A percentile compares a stretch with the other conserved stretches of the same genome.
phyloP scores from a whole-genome alignment of 2,329 filamentous ascomycete genomes.

The Aspergillus luchuensis region DNA sequence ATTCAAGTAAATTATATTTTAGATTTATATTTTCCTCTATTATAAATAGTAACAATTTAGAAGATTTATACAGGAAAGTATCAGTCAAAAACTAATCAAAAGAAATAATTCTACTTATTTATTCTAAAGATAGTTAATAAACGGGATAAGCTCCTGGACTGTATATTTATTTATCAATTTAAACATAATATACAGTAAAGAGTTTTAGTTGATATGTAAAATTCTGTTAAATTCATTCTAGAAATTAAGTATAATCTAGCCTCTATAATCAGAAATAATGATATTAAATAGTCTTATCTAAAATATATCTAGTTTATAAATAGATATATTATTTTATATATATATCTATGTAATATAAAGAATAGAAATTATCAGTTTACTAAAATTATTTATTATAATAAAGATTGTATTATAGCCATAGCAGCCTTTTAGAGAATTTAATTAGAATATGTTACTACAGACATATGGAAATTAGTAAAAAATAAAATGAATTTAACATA shows the following conservation, averaged over 20 bases:
- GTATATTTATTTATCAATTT: too few relatives aligned
- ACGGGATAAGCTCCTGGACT: too few relatives aligned
- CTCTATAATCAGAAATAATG: too few relatives aligned
- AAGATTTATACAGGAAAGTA: background rate
- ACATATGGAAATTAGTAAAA: background rate
- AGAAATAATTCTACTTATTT: too few relatives aligned
- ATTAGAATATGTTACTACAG: background rate
- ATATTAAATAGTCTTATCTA: background rate
- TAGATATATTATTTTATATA: background rate
- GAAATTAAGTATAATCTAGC: too few relatives aligned
- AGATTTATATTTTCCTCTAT: background rate
- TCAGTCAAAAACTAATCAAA: too few relatives aligned
- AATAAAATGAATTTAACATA: background rate
- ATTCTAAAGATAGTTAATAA: too few relatives aligned
- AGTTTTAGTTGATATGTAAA: too few relatives aligned
- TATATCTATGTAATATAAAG: background rate
- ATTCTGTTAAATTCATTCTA: too few relatives aligned
- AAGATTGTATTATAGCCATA: background rate
- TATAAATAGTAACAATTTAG: background rate
- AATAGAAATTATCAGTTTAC: background rate
- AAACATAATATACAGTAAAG: too few relatives aligned
- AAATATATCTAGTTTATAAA: background rate
- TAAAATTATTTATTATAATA: background rate
- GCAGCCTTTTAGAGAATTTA: background rate
- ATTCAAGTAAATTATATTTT: background rate